phyloP scores from a whole-genome alignment of 371 early-diverging fungal species.

The Pancytospora philotis region DNA sequence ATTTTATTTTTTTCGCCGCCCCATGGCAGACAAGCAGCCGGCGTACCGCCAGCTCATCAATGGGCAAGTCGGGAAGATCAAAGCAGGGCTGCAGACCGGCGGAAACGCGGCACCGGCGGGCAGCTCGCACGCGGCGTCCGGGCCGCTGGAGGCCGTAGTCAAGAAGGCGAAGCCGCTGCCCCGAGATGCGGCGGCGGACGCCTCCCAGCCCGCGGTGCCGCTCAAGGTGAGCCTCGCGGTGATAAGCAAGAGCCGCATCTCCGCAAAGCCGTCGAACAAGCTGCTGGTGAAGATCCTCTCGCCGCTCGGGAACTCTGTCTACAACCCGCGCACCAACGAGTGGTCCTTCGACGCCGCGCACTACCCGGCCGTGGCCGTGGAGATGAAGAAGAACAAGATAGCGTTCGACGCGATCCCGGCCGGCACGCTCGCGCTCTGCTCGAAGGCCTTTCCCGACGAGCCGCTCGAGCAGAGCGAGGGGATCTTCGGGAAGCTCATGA shows the following conservation, averaged over 20 bases:
- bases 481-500: constrained; percentile 50
- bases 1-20: background rate
- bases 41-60: background rate
- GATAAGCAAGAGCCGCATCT: constrained; percentile 18
- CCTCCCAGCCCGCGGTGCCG: too few relatives aligned
- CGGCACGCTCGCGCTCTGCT: constrained; percentile 21
- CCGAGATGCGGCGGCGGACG: too few relatives aligned
- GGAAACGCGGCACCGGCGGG: background rate
- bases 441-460: background rate
- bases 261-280: constrained; percentile 40
- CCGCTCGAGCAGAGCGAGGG: constrained; percentile 24
- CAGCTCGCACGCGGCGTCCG: too few relatives aligned
- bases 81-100: background rate
- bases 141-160: background rate
- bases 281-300: constrained; percentile 19
- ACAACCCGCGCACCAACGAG: constrained; percentile 32
- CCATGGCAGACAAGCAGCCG: background rate
- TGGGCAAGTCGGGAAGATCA: background rate
- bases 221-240: constrained; percentile 33
- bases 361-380: constrained; percentile 21
- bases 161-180: background rate
- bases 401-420: constrained; percentile 39
- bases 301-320: constrained; percentile 20
- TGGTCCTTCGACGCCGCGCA: constrained; percentile 34
- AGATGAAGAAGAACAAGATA: constrained; percentile 23